Base-by-base conservation (phyloP, 1,284 basidiomycete genomes). In the Cryptococcus sp. region DNA sequence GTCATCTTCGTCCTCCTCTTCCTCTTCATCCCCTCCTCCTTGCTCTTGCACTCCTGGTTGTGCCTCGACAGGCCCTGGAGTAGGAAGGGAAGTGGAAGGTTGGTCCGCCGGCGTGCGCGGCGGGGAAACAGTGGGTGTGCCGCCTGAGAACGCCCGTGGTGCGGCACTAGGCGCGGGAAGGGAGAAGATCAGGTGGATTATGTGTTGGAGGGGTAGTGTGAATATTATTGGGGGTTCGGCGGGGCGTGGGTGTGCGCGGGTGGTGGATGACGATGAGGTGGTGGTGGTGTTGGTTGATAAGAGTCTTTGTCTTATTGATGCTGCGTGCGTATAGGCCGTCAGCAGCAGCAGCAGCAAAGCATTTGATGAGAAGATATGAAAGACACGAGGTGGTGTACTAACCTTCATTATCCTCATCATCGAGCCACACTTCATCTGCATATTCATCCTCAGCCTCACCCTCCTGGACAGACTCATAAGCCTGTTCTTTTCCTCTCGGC, bases 211-310 rank as follows among this genome's bases (percentile, higher is more conserved):
- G 5, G 72, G 60, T 8, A 76, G 53, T 27, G 64, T 68, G 53
- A 72, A 70, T 17, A 74, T 68, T n/a, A 72, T 57, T 0, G 74
- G 74, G 3, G 68, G 67, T 46, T 70, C 71, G 17, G 53, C 49
- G 22, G 64, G 52, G 10, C 63, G 47, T 13, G 53, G 60, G 42
- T 17, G 55, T 45, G 23, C 4, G 47, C n/a, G 55, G 48, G 23
- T 10, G 19, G 4, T 11, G 44, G 20, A 5, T 25, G 45, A n/a
- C 47, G 44, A 35, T 38, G 31, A 20, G 27, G 39, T 23, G 25
- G 48, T 8, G 40, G 38, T 40, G 49, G 42, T n/a, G n/a, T 27
- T 5, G 40, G 22, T 15, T 46, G 27, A 17, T 3, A 11, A 46
- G 3, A n/a, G 47, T 48, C 22, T 25, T 17, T 25, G 5, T 45